Evolutionary conservation across 2,329 filamentous ascomycete species (phyloP).

Genomic region (Apiospora phragmitis): DNA sequence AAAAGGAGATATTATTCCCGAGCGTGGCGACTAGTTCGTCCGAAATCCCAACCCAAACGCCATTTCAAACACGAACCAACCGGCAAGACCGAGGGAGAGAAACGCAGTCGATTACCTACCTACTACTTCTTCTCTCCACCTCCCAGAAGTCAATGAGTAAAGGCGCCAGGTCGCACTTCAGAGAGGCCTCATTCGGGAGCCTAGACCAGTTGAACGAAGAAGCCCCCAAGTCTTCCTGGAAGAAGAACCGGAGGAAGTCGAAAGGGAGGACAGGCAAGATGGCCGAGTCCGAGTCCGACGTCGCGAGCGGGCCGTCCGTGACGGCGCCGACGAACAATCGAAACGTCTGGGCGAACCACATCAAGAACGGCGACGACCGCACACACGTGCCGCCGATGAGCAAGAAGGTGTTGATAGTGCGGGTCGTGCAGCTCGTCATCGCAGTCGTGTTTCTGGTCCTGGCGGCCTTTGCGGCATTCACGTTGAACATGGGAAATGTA

Average conservation of each 20-base stretch:
- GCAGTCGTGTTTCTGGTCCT: neutral
- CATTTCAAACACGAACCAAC: neutral
- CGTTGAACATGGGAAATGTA: slow-evolving; percentile 6
- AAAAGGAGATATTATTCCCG: neutral
- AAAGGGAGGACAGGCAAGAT: neutral
- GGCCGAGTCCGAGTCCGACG: neutral
- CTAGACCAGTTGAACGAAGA: neutral
- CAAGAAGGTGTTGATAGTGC: neutral
- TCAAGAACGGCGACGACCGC: slow-evolving; percentile 4
- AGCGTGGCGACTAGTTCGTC: neutral
- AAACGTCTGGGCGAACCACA: neutral
- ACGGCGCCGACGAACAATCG: neutral
- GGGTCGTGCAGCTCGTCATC: neutral
- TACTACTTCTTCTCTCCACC: no score
- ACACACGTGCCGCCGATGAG: neutral
- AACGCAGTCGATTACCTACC: neutral
- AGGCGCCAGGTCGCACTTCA: neutral
- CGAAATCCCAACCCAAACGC: neutral
- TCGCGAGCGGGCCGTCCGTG: neutral
- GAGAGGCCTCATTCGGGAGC: neutral
- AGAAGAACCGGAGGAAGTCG: neutral
- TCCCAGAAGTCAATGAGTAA: neutral
- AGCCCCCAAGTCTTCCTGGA: neutral
- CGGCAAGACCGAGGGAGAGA: neutral
- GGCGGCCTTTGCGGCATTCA: slow-evolving; percentile 5